These are phyloP conservation scores for Erodium maritimum DNA, from an alignment of 345 rosid species.

Conservation along the genomic window DNA sequence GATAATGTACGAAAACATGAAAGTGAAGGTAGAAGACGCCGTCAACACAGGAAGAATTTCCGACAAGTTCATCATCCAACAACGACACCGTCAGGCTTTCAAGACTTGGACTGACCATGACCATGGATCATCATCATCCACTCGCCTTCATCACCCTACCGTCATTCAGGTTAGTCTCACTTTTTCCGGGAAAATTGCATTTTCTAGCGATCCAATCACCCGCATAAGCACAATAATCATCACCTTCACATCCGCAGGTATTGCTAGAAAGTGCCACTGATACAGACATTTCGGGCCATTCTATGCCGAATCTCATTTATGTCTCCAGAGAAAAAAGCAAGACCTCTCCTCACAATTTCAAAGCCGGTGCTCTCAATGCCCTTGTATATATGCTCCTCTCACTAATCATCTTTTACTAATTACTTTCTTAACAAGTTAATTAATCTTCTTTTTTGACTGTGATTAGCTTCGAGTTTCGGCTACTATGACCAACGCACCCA, in stretches of 20 bases:
- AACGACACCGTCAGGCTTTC: slow-evolving; percentile 11
- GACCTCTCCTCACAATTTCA: slow-evolving; percentile 43
- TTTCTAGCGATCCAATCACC: neutral
- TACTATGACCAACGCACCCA: slow-evolving; percentile 48
- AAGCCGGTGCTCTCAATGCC: slow-evolving; percentile 78
- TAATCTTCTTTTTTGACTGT: neutral
- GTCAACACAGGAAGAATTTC: neutral
- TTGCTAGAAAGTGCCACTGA: slow-evolving; percentile 30
- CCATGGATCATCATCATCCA: too few species aligned
- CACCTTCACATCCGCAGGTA: slow-evolving; percentile 19
- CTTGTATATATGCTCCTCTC: slow-evolving; percentile 7
- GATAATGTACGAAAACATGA: slow-evolving; percentile 55
- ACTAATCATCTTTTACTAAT: neutral
- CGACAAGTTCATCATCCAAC: neutral
- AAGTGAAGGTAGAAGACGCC: slow-evolving; percentile 25
- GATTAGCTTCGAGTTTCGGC: slow-evolving; percentile 57
- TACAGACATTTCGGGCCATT: slow-evolving; percentile 20
- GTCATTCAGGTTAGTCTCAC: slow-evolving; percentile 8
- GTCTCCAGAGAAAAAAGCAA: slow-evolving; percentile 52
- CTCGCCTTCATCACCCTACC: slow-evolving; percentile 6
- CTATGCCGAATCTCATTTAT: slow-evolving; percentile 55
- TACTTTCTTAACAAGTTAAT: neutral
- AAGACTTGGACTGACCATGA: neutral
- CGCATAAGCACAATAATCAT: too few species aligned
- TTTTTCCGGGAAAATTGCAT: too few species aligned